Evolutionary conservation across 768 basidiomycete genomes (phyloP).

Genomic region (Kockovaella imperatae): DNA sequence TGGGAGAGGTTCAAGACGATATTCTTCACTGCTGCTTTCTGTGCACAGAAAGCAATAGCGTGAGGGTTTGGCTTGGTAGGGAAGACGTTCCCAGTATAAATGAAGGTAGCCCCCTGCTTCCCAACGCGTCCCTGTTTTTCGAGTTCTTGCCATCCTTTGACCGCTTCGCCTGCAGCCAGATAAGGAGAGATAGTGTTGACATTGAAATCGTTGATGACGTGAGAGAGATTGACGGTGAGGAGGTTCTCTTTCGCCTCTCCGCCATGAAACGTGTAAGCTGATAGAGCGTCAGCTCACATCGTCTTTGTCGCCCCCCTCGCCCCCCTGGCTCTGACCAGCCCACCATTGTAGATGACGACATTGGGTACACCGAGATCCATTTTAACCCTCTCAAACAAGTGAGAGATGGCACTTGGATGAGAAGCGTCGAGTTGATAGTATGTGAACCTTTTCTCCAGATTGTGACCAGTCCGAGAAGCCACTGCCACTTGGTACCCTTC

Average conservation of each 20-base stretch:
- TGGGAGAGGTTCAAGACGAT: constrained; percentile 12
- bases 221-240: constrained; percentile 1
- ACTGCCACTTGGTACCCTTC: constrained; percentile 17
- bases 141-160: constrained; percentile 7
- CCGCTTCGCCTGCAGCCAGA: constrained; percentile 17
- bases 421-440: constrained; percentile 9
- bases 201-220: constrained; percentile 5
- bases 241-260: constrained; percentile 8
- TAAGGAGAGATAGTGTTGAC: constrained; percentile 8
- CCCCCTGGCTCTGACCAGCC: neutral
- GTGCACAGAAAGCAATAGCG: constrained; percentile 3
- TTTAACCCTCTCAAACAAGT: constrained; percentile 10
- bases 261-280: constrained; percentile 1
- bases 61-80: constrained; percentile 7
- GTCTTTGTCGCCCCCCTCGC: no score
- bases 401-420: constrained; percentile 5
- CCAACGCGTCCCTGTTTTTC: no score
- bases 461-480: constrained; percentile 12
- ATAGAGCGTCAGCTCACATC: neutral
- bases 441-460: constrained; percentile 8
- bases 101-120: constrained; percentile 21
- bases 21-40: constrained; percentile 9
- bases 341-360: constrained; percentile 20
- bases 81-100: constrained; percentile 17
- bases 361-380: constrained; percentile 9